phyloP scores from a whole-genome alignment of 2,329 filamentous ascomycete genomes.

The Aspergillus sp. region DNA sequence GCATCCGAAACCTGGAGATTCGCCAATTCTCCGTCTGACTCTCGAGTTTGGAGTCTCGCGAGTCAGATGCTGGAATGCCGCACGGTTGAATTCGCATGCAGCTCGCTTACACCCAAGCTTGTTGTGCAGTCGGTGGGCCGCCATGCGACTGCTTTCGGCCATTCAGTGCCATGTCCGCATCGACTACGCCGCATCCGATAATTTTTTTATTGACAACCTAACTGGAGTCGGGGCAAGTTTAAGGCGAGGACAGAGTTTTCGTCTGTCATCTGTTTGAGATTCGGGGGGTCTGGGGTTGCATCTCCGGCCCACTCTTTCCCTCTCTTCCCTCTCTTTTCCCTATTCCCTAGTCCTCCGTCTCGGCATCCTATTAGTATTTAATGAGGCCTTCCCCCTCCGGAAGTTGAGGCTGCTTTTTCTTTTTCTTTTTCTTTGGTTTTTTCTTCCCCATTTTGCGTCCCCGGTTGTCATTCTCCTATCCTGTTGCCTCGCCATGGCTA shows the following conservation, averaged over 20 bases:
- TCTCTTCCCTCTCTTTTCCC: not conserved
- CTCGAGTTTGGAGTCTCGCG: not conserved
- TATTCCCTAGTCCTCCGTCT: no score
- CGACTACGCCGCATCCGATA: not conserved
- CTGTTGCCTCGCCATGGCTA: constrained; percentile 31
- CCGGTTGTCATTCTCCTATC: not conserved
- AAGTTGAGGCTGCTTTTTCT: not conserved
- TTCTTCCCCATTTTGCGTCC: constrained; percentile 8
- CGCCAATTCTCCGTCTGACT: not conserved
- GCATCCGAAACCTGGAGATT: not conserved
- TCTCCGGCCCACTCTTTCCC: not conserved
- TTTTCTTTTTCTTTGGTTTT: not conserved
- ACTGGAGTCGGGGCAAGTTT: no score
- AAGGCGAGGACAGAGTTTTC: not conserved
- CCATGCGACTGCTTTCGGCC: not conserved
- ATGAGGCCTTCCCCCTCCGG: not conserved
- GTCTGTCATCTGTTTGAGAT: not conserved
- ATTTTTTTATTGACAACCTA: not conserved
- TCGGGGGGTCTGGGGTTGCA: not conserved
- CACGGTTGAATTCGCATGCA: no score
- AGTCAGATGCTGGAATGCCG: no score
- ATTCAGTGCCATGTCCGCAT: not conserved
- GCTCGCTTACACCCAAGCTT: no score
- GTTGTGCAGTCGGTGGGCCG: not conserved
- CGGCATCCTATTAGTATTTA: not conserved